Evolutionary conservation across 108 stramenopile species (phyloP).

Genomic region (Conticribra guillardii): DNA sequence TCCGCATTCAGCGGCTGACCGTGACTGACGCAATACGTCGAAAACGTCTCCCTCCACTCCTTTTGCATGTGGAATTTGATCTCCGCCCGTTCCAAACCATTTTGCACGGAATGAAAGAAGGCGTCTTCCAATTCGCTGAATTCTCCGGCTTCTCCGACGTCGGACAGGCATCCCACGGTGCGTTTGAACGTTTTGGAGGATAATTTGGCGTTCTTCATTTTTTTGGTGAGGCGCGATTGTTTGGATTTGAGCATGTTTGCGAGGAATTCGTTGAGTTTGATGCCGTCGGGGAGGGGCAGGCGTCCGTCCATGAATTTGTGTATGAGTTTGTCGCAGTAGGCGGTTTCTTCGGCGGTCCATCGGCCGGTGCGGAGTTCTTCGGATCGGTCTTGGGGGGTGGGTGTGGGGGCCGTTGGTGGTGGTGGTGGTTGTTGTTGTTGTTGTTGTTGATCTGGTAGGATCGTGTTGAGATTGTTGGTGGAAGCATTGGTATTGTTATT

Average conservation of each 20-base stretch:
- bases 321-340: slow-evolving; percentile 82
- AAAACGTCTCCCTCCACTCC: slow-evolving; percentile 84
- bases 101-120: slow-evolving; percentile 71
- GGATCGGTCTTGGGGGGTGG: neutral
- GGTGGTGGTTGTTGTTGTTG: neutral
- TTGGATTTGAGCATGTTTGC: slow-evolving; percentile 84
- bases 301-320: slow-evolving; percentile 73
- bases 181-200: slow-evolving; percentile 66
- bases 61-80: slow-evolving; percentile 86
- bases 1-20: slow-evolving; percentile 77
- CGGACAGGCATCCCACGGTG: slow-evolving; percentile 44
- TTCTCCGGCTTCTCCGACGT: slow-evolving; percentile 56
- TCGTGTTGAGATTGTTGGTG: too few species aligned
- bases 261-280: slow-evolving; percentile 87
- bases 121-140: slow-evolving; percentile 74
- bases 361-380: slow-evolving; percentile 68
- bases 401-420: neutral
- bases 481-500: neutral
- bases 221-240: slow-evolving; percentile 86
- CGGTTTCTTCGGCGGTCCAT: slow-evolving; percentile 84
- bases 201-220: slow-evolving; percentile 91
- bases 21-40: slow-evolving; percentile 63
- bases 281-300: slow-evolving; percentile 70
- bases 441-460: too few species aligned
- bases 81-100: slow-evolving; percentile 68